Evolutionary conservation across 2,329 filamentous ascomycete species (phyloP).

Genomic region (Diaporthe citrichinensis): DNA sequence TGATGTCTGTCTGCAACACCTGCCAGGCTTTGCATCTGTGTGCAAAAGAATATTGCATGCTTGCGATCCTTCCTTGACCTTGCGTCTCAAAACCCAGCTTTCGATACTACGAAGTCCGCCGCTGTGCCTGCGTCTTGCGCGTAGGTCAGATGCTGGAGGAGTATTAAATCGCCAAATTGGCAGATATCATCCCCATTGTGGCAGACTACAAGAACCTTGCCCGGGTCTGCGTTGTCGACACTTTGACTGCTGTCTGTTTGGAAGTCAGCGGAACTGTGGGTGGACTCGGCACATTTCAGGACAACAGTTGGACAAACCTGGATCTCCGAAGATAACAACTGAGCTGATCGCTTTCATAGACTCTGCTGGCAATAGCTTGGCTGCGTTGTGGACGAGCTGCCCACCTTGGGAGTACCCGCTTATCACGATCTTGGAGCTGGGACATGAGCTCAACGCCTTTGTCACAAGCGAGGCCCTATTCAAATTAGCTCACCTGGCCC

Average conservation of each 20-base stretch:
- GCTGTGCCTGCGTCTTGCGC: constrained; percentile 43
- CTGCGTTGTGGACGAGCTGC: constrained; percentile 49
- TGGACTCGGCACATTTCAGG: fast-evolving
- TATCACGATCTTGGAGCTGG: constrained; percentile 57
- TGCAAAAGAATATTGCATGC: no score
- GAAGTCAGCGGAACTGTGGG: background rate
- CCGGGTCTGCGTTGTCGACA: constrained; percentile 41
- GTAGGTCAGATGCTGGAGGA: constrained; percentile 48
- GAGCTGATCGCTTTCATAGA: constrained; percentile 44
- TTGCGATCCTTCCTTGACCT: background rate
- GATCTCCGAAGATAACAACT: constrained; percentile 50
- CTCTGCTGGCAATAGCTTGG: constrained; percentile 41
- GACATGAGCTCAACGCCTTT: constrained; percentile 52
- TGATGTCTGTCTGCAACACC: background rate
- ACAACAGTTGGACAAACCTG: constrained; percentile 35
- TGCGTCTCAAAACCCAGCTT: constrained; percentile 10
- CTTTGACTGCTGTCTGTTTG: constrained; percentile 40
- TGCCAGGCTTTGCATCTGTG: background rate
- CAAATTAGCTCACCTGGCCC: background rate
- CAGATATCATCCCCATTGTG: constrained; percentile 47
- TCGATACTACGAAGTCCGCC: constrained; percentile 45
- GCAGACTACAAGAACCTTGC: constrained; percentile 44
- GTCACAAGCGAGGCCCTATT: constrained; percentile 51
- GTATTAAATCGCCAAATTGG: constrained; percentile 45
- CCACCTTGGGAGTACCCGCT: constrained; percentile 54